These are phyloP conservation scores for Rhododendron simsii DNA, from an alignment of 148 eudicot genomes.

Conservation along the genomic window DNA sequence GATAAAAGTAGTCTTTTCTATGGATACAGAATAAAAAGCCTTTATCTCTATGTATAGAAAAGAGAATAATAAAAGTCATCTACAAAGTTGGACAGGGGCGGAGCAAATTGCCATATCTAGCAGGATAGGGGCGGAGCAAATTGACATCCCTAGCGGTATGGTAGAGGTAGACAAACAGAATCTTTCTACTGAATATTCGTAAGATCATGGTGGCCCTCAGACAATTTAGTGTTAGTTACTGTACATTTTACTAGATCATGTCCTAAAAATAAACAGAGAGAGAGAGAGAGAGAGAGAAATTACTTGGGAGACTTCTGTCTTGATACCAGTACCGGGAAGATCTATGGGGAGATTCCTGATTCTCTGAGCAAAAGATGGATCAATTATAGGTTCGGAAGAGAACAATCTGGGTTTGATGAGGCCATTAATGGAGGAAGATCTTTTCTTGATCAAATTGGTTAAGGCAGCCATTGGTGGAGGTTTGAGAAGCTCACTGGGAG, in stretches of 20 bases:
- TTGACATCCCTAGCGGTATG: neutral
- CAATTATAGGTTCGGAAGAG: conserved; percentile 26
- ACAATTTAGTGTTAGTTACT: neutral
- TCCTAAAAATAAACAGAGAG: neutral
- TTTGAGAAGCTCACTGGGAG: neutral
- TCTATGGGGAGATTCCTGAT: conserved; percentile 47
- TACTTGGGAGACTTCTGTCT: conserved; percentile 60
- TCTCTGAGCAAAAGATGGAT: conserved; percentile 37
- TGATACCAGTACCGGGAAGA: conserved; percentile 63
- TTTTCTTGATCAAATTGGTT: conserved; percentile 26
- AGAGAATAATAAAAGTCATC: neutral
- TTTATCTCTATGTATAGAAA: neutral
- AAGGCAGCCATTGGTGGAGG: conserved; percentile 33
- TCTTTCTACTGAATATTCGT: neutral
- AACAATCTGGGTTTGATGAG: conserved; percentile 9
- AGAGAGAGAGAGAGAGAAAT: conserved; percentile 5
- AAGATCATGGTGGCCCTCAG: neutral
- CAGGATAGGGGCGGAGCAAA: too few species aligned
- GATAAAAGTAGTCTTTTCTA: neutral
- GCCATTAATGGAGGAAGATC: neutral
- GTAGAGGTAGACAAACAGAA: neutral
- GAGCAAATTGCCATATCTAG: too few species aligned
- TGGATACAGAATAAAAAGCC: neutral
- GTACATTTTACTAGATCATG: neutral
- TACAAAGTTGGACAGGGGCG: too few species aligned